These are phyloP conservation scores for Candida mesenterica DNA, from an alignment of 1,139 yeast genomes.

Conservation along the genomic window DNA sequence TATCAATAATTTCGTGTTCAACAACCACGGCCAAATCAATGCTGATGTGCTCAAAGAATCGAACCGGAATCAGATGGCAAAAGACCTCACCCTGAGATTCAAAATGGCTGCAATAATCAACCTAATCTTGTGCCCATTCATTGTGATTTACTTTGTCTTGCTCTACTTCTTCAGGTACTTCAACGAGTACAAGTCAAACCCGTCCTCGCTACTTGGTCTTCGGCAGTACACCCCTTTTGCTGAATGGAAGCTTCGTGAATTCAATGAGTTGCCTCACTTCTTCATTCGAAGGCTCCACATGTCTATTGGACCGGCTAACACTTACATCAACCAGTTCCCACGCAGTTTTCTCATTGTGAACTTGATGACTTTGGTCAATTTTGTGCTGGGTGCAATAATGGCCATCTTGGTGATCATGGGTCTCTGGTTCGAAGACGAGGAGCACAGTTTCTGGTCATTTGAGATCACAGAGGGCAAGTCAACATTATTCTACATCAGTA, in stretches of 20 bases:
- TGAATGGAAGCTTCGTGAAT: conserved; percentile 92
- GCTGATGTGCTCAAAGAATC: conserved; percentile 68
- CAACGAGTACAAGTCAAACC: conserved; percentile 88
- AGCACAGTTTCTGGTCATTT: conserved; percentile 73
- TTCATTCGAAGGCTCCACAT: conserved; percentile 75
- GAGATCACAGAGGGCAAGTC: conserved; percentile 82
- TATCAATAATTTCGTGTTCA: conserved; percentile 82
- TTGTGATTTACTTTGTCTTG: conserved; percentile 77
- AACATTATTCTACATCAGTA: conserved; percentile 80
- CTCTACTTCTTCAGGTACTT: conserved; percentile 87
- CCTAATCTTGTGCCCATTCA: conserved; percentile 78
- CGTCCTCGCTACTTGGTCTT: conserved; percentile 72
- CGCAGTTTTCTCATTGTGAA: conserved; percentile 60
- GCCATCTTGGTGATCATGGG: conserved; percentile 85
- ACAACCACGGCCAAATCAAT: conserved; percentile 80
- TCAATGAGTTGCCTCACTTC: conserved; percentile 87
- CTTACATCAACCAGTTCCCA: conserved; percentile 89
- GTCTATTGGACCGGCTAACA: conserved; percentile 76
- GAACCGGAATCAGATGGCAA: conserved; percentile 64
- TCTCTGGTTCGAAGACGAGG: conserved; percentile 79
- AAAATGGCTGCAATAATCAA: conserved; percentile 85
- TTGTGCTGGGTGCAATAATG: conserved; percentile 83
- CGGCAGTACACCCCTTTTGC: conserved; percentile 93
- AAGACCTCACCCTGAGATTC: conserved; percentile 74
- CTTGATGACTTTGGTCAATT: conserved; percentile 63